Conservation (phyloP, 2,329 filamentous ascomycete genomes). For the Aspergillus alliaceus region DNA sequence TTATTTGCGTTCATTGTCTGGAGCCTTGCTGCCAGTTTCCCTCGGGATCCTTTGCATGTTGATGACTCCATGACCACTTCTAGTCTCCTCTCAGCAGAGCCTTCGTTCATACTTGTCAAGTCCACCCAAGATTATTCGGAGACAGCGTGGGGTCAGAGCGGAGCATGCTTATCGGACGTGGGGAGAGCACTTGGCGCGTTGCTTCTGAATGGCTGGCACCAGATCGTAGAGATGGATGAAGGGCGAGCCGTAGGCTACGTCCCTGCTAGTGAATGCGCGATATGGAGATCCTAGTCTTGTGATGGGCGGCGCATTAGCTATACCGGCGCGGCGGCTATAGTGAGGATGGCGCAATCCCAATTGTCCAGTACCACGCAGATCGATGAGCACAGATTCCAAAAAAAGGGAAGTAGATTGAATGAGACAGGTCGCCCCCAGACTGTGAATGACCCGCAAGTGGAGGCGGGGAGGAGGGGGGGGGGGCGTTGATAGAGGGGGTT, state of each 20-base stretch:
- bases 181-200: slow-evolving; percentile 6
- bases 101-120: slow-evolving; percentile 27
- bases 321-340: not conserved
- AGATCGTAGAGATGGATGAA: not conserved
- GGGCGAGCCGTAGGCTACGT: slow-evolving; percentile 3
- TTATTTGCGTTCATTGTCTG: slow-evolving; percentile 33
- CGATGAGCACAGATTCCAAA: not conserved
- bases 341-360: not conserved
- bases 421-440: not conserved
- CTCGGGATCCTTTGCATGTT: slow-evolving; percentile 13
- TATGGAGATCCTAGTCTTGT: slow-evolving; percentile 2
- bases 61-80: slow-evolving; percentile 11
- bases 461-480: slow-evolving; percentile 7
- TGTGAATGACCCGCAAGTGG: slow-evolving; percentile 9
- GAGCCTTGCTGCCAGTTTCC: slow-evolving; percentile 18
- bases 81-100: slow-evolving; percentile 18
- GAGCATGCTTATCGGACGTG: slow-evolving; percentile 22
- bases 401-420: not conserved
- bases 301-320: slow-evolving; percentile 8
- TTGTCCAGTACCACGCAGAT: not conserved
- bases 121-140: slow-evolving; percentile 24
- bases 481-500: slow-evolving; percentile 4
- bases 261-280: slow-evolving; percentile 3
- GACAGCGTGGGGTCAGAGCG: slow-evolving; percentile 13
- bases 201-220: slow-evolving; percentile 2